These are phyloP conservation scores for Rhododendron williamsianum DNA, from an alignment of 148 eudicot genomes.

Conservation along the genomic window DNA sequence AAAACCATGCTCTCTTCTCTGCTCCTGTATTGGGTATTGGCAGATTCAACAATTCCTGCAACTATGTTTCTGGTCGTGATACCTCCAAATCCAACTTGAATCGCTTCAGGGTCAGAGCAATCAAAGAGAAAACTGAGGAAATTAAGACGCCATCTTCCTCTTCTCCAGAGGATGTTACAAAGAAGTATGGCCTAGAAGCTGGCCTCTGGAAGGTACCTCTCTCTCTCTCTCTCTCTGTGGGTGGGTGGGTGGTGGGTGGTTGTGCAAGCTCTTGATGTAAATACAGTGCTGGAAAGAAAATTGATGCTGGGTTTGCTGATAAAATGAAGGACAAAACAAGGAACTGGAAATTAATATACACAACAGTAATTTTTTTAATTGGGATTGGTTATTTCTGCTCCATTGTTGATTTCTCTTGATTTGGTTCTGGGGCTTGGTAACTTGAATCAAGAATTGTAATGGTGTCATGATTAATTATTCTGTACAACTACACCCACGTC, in stretches of 20 bases:
- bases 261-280: neutral
- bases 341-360: neutral
- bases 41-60: neutral
- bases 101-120: slow-evolving; percentile 39
- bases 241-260: neutral
- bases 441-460: neutral
- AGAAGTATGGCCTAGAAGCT: slow-evolving; percentile 91
- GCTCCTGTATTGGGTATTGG: slow-evolving; percentile 2
- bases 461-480: neutral
- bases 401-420: neutral
- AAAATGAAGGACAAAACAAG: neutral
- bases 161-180: slow-evolving; percentile 65
- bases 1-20: slow-evolving; percentile 8
- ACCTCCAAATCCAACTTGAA: slow-evolving; percentile 8
- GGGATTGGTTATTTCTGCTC: neutral
- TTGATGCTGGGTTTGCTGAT: neutral
- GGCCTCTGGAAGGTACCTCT: slow-evolving; percentile 80
- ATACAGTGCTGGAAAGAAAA: neutral
- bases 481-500: neutral
- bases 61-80: neutral
- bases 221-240: neutral
- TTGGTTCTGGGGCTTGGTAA: neutral
- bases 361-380: neutral
- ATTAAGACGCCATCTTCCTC: slow-evolving; percentile 29
- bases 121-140: slow-evolving; percentile 58